A percentile compares a stretch with the other conserved stretches of the same genome.
Evolutionary conservation across 805 yeast species (phyloP).

Genomic region (Cyberlindnera americana): DNA sequence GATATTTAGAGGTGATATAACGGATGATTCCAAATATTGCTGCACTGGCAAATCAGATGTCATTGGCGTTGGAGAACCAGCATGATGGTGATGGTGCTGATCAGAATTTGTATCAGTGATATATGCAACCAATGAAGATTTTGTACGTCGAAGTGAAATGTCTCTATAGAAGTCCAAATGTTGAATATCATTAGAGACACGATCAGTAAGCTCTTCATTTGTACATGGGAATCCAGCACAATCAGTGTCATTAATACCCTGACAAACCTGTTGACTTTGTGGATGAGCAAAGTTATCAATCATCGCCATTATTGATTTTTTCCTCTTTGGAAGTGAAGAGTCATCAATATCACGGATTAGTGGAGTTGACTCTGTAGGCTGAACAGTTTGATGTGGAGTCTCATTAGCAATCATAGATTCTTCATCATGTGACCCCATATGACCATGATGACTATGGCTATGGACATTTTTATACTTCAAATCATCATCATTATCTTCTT

Average conservation of each 20-base stretch:
- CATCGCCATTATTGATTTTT: constrained; percentile 14
- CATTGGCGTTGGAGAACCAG: background rate
- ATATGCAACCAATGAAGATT: constrained; percentile 24
- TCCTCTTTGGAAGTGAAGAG: background rate
- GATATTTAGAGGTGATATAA: constrained; percentile 12
- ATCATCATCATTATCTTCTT: constrained; percentile 5
- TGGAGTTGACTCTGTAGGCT: too few species aligned
- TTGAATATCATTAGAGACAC: constrained; percentile 26
- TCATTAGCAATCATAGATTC: constrained; percentile 4
- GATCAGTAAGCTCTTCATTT: constrained; percentile 16
- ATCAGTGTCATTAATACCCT: constrained; percentile 21
- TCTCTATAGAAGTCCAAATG: constrained; percentile 26
- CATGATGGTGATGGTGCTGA: background rate
- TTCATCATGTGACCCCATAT: constrained; percentile 8
- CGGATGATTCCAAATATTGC: constrained; percentile 1
- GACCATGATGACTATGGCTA: constrained; percentile 7
- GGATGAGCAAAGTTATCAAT: constrained; percentile 13
- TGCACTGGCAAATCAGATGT: background rate
- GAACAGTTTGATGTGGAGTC: background rate
- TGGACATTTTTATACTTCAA: constrained; percentile 4
- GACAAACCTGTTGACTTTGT: constrained; percentile 11
- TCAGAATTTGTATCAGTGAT: constrained; percentile 7
- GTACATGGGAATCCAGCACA: constrained; percentile 23
- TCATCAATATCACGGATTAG: too few species aligned
- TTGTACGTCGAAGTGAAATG: constrained; percentile 8